Base-by-base conservation (phyloP, 2,329 filamentous ascomycete genomes). In the Neurospora sp. region DNA sequence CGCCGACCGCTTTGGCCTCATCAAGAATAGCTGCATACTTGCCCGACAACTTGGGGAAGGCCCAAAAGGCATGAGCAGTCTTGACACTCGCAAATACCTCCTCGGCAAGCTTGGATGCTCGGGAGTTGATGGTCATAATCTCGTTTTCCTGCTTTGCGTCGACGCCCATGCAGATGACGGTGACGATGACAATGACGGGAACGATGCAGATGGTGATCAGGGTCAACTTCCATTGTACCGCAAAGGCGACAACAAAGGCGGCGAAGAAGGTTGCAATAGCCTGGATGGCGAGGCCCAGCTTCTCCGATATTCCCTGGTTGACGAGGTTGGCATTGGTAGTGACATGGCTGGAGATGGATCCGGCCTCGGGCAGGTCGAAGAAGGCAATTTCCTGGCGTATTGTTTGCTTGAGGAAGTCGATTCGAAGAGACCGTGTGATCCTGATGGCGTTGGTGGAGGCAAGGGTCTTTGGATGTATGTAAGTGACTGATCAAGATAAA, bases 381-480 rank as follows among this genome's bases (percentile, higher is more conserved):
- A 84, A 86, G 72, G 82, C 81, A 2, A 88, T 81, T 69, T 88
- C 85, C 73, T 88, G 85, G 1, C 85, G 76, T 37, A 87, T 77
- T 1, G 83, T 73, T 8, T 74, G 67, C 12, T 69, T 69, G 37
- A 76, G 69, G 46, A 74, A 75, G 37, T 73, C 74, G 52, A 74
- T 73, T 1, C 75, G 73, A 28, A 78, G 72, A 37, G 75, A 72
- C 28, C 75, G 75, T 15, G 77, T 75, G 19, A 75, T 69, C 8
- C 75, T 71, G 69, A 77, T 72, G 28, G 78, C 67, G 80, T 74
- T 43, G 78, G 70, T 73, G 1, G 75, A 73, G 5, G 75, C 23
- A 36, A 77, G 69, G 2, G 70, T 73, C 40, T 79, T 78, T 66
- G 76, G 2, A 0, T 6, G 23, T 15, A 15, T 36, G 19, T 66